Evolutionary conservation across 1,284 basidiomycete species (phyloP).

Genomic region (Ceratobasidium sp.): DNA sequence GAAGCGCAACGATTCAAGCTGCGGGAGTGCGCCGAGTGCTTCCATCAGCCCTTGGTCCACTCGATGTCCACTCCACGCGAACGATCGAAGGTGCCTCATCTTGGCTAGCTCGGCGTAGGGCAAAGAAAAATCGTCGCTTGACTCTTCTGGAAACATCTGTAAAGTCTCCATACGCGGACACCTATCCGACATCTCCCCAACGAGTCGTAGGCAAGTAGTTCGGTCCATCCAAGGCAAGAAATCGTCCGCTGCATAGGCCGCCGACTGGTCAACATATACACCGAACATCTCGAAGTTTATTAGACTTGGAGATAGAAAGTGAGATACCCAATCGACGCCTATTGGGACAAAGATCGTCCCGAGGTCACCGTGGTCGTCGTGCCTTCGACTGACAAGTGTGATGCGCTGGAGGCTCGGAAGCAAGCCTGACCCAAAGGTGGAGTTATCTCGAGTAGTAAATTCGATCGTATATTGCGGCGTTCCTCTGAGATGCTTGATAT

Average conservation of each 20-base stretch:
- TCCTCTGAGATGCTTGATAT: not conserved
- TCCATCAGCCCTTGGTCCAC: not conserved
- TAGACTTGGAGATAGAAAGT: not conserved
- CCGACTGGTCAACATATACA: not conserved
- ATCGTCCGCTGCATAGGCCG: not conserved
- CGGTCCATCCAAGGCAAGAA: not conserved
- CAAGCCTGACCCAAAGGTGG: not conserved
- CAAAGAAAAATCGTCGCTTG: not conserved
- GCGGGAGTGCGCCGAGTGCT: not conserved
- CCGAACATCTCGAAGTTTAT: not conserved
- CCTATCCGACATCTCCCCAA: not conserved
- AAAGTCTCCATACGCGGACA: not conserved
- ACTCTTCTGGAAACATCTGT: not conserved
- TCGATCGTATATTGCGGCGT: not conserved
- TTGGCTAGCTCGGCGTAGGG: not conserved
- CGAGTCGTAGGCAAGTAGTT: not conserved
- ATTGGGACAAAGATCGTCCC: not conserved
- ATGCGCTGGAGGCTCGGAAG: not conserved
- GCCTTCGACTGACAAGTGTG: not conserved
- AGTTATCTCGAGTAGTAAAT: not conserved
- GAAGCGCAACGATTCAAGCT: not conserved
- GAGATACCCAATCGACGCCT: not conserved
- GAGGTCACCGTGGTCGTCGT: not conserved
- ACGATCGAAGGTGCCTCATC: not conserved
- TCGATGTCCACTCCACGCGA: conserved; percentile 3